Evolutionary conservation across 164 flowering plant genomes (phyloP).

Genomic region (Stephania cephalantha): DNA sequence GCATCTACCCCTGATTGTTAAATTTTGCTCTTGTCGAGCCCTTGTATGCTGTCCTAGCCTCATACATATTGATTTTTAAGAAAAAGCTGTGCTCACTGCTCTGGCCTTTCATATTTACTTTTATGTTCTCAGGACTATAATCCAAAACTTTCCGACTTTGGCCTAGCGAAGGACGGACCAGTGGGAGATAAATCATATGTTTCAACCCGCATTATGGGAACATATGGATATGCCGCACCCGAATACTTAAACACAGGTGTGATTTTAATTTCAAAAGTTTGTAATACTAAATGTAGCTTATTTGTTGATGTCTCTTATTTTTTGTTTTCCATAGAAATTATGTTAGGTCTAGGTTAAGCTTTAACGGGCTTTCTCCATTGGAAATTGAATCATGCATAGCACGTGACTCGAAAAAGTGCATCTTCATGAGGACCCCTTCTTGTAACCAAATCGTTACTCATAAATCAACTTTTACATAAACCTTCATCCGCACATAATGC

Average conservation of each 20-base stretch:
- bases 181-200: conserved; percentile 85
- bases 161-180: conserved; percentile 91
- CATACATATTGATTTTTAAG: background rate
- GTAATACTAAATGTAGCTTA: background rate
- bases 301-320: background rate
- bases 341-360: background rate
- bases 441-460: too few relatives aligned
- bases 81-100: background rate
- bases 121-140: conserved; percentile 55
- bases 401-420: too few relatives aligned
- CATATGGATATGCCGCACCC: conserved; percentile 88
- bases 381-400: too few relatives aligned
- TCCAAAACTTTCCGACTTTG: conserved; percentile 84
- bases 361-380: background rate
- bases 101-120: background rate
- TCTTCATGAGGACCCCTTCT: too few relatives aligned
- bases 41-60: too few relatives aligned
- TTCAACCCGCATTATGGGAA: conserved; percentile 90
- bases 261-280: background rate
- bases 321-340: background rate
- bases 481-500: background rate
- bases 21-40: too few relatives aligned
- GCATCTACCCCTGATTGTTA: too few relatives aligned
- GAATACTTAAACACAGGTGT: conserved; percentile 82
- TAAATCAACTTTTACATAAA: too few relatives aligned